Evolutionary conservation across 1,139 yeast genomes (phyloP).

Genomic region (Oligophagozyma castellii): DNA sequence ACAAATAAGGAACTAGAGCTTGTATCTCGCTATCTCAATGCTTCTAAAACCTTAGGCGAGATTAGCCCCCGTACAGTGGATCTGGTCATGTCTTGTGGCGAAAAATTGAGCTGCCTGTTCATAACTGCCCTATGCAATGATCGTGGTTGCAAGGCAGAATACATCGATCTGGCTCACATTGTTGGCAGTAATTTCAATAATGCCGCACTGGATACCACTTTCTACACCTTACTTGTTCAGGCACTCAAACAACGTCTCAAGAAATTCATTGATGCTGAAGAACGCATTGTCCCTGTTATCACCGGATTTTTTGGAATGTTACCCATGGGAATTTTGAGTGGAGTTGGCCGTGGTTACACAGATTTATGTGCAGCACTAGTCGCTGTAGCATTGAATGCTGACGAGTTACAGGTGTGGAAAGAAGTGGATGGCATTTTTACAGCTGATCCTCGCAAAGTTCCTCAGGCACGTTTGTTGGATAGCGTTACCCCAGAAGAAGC

Average conservation of each 20-base stretch:
- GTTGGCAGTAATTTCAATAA: slow-evolving; percentile 47
- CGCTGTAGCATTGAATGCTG: slow-evolving; percentile 86
- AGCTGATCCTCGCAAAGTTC: slow-evolving; percentile 94
- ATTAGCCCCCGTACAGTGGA: slow-evolving; percentile 81
- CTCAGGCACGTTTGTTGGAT: slow-evolving; percentile 70
- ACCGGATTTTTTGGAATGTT: slow-evolving; percentile 93
- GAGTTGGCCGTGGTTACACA: slow-evolving; percentile 95
- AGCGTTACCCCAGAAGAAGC: slow-evolving; percentile 98
- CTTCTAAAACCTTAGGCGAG: slow-evolving; percentile 86
- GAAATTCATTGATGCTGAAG: slow-evolving; percentile 22
- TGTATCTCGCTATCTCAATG: slow-evolving; percentile 60
- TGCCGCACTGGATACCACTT: slow-evolving; percentile 46
- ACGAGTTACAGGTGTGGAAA: slow-evolving; percentile 94
- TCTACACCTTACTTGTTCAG: slow-evolving; percentile 51
- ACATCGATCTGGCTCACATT: slow-evolving; percentile 65
- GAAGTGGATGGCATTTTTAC: slow-evolving; percentile 98
- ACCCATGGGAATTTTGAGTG: slow-evolving; percentile 85
- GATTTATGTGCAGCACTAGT: slow-evolving; percentile 94
- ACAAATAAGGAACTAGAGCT: slow-evolving; percentile 53
- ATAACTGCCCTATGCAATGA: slow-evolving; percentile 79
- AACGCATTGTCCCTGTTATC: slow-evolving; percentile 56
- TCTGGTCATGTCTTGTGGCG: slow-evolving; percentile 86
- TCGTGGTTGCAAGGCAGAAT: slow-evolving; percentile 60
- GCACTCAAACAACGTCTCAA: slow-evolving; percentile 44
- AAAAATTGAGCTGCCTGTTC: slow-evolving; percentile 77